phyloP scores from a whole-genome alignment of 2,329 filamentous ascomycete species.

The Hypoxylon rubiginosum region DNA sequence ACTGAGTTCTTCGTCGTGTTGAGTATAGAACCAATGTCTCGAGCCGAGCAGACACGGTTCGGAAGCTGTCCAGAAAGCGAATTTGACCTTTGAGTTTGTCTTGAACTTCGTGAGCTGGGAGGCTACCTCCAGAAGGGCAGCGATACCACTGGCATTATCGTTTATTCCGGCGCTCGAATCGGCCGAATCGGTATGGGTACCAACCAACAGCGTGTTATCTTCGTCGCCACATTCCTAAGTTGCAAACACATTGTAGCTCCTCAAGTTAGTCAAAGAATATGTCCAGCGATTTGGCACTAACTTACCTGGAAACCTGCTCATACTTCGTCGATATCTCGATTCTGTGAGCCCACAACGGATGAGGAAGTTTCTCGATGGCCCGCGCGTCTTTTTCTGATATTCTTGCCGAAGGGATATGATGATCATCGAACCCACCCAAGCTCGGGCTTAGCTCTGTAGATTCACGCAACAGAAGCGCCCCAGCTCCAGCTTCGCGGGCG shows the following conservation, averaged over 20 bases:
- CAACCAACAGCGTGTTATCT: conserved; percentile 34
- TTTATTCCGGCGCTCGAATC: conserved; percentile 33
- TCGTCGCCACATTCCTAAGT: conserved; percentile 39
- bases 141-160: conserved; percentile 38
- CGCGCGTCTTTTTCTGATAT: conserved; percentile 22
- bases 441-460: conserved; percentile 25
- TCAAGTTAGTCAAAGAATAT: conserved; percentile 14
- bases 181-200: conserved; percentile 36
- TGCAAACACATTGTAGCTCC: conserved; percentile 38
- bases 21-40: conserved; percentile 14
- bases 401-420: conserved; percentile 30
- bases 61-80: conserved; percentile 39
- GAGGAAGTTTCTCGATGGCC: neutral
- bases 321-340: conserved; percentile 11
- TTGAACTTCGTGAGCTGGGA: conserved; percentile 26
- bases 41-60: conserved; percentile 34
- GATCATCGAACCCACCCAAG: conserved; percentile 10
- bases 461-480: conserved; percentile 24
- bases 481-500: conserved; percentile 26
- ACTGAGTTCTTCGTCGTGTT: conserved; percentile 18
- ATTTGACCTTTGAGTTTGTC: conserved; percentile 31
- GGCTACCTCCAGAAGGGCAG: conserved; percentile 34
- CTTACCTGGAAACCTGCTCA: conserved; percentile 26
- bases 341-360: neutral
- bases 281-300: neutral